A percentile compares a stretch with the other conserved stretches of the same genome.
phyloP scores from a whole-genome alignment of 2,329 filamentous ascomycete species.

The Hypomyces rosellus region DNA sequence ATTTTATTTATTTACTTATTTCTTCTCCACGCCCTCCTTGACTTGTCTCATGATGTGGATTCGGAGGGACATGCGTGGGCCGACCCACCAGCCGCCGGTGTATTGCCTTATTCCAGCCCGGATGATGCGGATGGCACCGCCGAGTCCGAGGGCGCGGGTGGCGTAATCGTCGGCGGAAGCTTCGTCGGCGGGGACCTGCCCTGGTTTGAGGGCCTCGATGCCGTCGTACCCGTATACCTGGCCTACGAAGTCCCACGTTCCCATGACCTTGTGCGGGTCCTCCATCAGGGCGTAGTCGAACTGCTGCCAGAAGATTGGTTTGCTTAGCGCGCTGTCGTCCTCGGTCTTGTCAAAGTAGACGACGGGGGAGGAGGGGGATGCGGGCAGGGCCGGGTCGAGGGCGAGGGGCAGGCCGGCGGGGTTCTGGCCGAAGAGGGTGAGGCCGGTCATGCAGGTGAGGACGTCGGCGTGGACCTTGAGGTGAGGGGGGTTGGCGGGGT shows the following conservation, averaged over 20 bases:
- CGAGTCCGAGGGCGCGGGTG: constrained; percentile 39
- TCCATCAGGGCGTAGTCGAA: constrained; percentile 60
- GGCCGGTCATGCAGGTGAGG: constrained; percentile 63
- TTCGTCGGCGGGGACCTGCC: constrained; percentile 19
- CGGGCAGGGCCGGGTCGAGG: constrained; percentile 15
- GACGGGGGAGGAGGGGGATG: constrained; percentile 19
- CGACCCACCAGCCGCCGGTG: constrained; percentile 60
- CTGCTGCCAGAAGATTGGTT: constrained; percentile 52
- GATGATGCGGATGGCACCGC: constrained; percentile 31
- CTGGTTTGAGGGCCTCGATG: constrained; percentile 50
- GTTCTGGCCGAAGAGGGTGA: constrained; percentile 58
- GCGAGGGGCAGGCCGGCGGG: constrained; percentile 30
- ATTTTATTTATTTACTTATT: neutral
- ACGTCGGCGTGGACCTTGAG: constrained; percentile 57
- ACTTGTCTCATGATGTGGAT: constrained; percentile 43
- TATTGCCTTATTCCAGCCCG: constrained; percentile 36
- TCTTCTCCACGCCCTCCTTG: constrained; percentile 10
- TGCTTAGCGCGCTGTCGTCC: constrained; percentile 35
- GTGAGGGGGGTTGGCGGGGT: constrained; percentile 16
- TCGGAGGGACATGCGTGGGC: constrained; percentile 52
- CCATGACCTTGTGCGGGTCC: constrained; percentile 40
- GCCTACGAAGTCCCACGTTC: constrained; percentile 50
- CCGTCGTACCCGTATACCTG: constrained; percentile 54
- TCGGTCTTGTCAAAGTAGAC: constrained; percentile 59
- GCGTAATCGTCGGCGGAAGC: constrained; percentile 3